Evolutionary conservation across 768 basidiomycete species (phyloP).

Genomic region (Naganishia antarctica): DNA sequence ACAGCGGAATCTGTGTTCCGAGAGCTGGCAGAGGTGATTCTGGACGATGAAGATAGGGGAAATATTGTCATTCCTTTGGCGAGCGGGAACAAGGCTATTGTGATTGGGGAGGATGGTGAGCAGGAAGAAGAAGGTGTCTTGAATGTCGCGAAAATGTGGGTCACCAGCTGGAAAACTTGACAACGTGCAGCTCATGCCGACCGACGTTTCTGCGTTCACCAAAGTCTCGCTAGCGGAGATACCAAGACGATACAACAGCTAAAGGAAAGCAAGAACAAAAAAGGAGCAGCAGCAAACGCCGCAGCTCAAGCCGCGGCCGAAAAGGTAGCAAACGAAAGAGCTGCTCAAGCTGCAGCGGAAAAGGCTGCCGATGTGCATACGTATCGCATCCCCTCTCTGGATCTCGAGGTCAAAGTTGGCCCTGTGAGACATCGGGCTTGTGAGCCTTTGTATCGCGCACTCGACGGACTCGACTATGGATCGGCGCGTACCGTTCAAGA

Average conservation of each 20-base stretch:
- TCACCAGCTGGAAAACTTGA: background rate
- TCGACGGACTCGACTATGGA: constrained; percentile 22
- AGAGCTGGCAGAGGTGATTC: constrained; percentile 35
- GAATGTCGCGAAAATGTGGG: constrained; percentile 47
- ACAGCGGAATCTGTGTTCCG: constrained; percentile 22
- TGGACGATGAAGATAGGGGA: constrained; percentile 31
- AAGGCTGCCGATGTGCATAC: constrained; percentile 26
- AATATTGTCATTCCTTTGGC: constrained; percentile 23
- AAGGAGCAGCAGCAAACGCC: constrained; percentile 23
- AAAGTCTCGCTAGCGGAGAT: constrained; percentile 31
- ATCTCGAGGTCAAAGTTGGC: constrained; percentile 40
- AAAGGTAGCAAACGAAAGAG: constrained; percentile 33
- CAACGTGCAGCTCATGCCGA: background rate
- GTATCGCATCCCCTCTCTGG: constrained; percentile 13
- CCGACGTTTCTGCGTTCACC: background rate
- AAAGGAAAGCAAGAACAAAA: constrained; percentile 36
- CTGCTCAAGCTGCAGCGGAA: constrained; percentile 30
- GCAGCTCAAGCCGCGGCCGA: constrained; percentile 36
- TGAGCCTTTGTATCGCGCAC: constrained; percentile 38
- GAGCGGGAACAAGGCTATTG: constrained; percentile 15
- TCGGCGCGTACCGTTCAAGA: constrained; percentile 40
- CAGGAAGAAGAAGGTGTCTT: constrained; percentile 41
- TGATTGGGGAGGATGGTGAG: constrained; percentile 15
- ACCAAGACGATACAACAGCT: constrained; percentile 37
- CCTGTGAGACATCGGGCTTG: constrained; percentile 44